These are phyloP conservation scores for Lyophyllum semitale DNA, from an alignment of 768 basidiomycete genomes.

Conservation along the genomic window DNA sequence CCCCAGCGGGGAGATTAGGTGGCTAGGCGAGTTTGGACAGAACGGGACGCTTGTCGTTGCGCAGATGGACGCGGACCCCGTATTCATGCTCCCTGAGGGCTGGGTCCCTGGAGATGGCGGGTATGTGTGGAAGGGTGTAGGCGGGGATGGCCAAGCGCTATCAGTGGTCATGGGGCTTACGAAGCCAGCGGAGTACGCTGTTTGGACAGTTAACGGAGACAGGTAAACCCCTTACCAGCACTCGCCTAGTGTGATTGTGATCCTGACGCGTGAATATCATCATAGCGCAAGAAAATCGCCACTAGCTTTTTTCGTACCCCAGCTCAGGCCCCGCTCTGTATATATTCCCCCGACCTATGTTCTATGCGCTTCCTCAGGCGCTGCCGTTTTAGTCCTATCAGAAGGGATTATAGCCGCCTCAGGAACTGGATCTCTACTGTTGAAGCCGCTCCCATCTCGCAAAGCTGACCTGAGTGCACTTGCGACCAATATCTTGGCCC, in stretches of 20 bases:
- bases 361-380: constrained; percentile 29
- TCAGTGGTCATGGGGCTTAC: constrained; percentile 17
- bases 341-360: constrained; percentile 28
- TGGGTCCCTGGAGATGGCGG: constrained; percentile 17
- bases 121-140: constrained; percentile 6
- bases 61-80: constrained; percentile 12
- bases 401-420: constrained; percentile 25
- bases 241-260: neutral
- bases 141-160: neutral
- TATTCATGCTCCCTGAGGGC: constrained; percentile 21
- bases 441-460: constrained; percentile 20
- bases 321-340: constrained; percentile 13
- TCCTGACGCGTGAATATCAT: constrained; percentile 9
- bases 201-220: constrained; percentile 20
- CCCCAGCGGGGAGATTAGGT: constrained; percentile 41
- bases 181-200: constrained; percentile 22
- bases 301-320: constrained; percentile 34
- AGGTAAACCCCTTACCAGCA: constrained; percentile 17
- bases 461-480: constrained; percentile 12
- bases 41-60: constrained; percentile 44
- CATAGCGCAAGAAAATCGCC: constrained; percentile 25
- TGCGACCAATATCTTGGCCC: constrained; percentile 12
- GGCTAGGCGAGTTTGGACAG: constrained; percentile 46
- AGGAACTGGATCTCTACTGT: constrained; percentile 28
- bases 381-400: constrained; percentile 25